Evolutionary conservation across 108 stramenopile species (phyloP).

Genomic region (Aurantiochytrium sp.): DNA sequence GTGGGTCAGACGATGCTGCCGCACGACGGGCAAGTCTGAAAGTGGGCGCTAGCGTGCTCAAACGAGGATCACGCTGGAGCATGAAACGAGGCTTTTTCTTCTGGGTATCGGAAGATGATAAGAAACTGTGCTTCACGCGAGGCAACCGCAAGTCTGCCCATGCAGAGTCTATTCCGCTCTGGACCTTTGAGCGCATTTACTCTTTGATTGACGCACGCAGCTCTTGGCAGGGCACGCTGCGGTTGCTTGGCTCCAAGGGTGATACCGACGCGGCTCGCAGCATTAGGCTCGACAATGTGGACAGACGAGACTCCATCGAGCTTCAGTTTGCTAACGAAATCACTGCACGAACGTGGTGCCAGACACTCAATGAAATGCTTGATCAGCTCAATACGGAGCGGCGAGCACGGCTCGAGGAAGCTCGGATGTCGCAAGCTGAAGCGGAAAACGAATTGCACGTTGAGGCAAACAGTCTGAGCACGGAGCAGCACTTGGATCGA

Average conservation of each 20-base stretch:
- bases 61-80: not conserved
- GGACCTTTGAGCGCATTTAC: not conserved
- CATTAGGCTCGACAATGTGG: not conserved
- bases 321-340: not conserved
- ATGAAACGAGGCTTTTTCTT: not conserved
- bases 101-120: not conserved
- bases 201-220: too few relatives aligned
- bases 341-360: not conserved
- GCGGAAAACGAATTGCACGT: too few relatives aligned
- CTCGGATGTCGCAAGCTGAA: not conserved
- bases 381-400: not conserved
- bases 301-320: not conserved
- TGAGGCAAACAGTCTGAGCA: too few relatives aligned
- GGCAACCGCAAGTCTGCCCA: not conserved
- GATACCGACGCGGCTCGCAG: not conserved
- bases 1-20: too few relatives aligned
- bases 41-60: not conserved
- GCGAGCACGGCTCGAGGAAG: not conserved
- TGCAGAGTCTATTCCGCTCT: not conserved
- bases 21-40: not conserved
- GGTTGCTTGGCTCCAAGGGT: not conserved
- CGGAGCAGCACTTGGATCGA: too few relatives aligned
- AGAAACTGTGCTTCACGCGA: not conserved
- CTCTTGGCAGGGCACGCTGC: not conserved
- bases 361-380: not conserved